Percentiles rank a stretch among this genome's conserved stretches.
Conservation (phyloP, 2,329 filamentous ascomycete species). For the Ceratocystis destructans region DNA sequence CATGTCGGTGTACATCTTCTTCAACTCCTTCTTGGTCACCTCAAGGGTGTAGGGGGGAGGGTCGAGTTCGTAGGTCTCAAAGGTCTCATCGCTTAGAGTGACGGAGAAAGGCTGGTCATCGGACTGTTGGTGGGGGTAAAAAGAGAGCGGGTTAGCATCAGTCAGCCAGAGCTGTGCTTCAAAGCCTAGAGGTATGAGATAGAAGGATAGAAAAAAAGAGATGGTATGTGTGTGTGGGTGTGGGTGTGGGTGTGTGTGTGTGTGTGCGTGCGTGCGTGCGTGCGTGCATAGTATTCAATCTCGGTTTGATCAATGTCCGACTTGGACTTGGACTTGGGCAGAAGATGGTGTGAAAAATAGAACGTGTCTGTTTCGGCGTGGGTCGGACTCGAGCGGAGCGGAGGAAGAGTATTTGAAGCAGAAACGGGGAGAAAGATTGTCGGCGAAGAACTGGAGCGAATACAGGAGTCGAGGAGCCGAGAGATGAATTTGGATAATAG, state of each 20-base stretch:
- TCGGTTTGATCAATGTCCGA: not conserved
- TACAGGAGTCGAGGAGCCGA: not conserved
- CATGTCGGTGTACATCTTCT: constrained; percentile 99
- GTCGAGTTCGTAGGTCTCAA: constrained; percentile 98
- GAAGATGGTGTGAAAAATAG: not conserved
- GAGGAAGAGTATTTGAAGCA: not conserved
- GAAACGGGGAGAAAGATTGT: too few species aligned
- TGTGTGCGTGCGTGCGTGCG: not conserved
- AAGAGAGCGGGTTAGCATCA: not conserved
- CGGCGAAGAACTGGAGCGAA: not conserved
- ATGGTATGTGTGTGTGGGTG: not conserved
- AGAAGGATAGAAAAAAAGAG: not conserved
- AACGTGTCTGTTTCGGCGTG: not conserved
- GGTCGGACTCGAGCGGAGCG: not conserved
- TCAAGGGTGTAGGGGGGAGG: constrained; percentile 84
- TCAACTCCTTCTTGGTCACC: constrained; percentile 94
- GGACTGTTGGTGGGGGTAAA: constrained; percentile 43
- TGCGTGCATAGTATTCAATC: not conserved
- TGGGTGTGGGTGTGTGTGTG: not conserved
- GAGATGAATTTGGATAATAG: not conserved
- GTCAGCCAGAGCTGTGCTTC: constrained; percentile 13
- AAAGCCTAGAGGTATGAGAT: too few species aligned
- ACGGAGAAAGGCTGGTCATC: constrained; percentile 89
- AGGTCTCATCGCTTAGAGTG: constrained; percentile 91
- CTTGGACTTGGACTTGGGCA: not conserved